Conservation (phyloP, 2,329 filamentous ascomycete genomes). For the Fusarium begoniae region DNA sequence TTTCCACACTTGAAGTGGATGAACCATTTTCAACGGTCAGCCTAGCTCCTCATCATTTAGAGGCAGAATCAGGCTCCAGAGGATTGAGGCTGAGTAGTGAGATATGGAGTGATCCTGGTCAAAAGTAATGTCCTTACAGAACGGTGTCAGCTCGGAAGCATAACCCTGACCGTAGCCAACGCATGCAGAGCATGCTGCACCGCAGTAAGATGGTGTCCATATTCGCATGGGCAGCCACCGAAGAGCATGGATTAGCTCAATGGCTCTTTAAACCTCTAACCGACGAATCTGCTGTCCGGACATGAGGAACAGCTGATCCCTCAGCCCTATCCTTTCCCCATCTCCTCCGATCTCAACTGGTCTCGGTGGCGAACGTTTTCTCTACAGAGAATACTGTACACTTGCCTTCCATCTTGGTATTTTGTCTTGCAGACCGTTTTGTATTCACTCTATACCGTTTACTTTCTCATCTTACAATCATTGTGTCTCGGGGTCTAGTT, state of each 20-base stretch:
- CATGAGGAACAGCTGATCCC: conserved; percentile 33
- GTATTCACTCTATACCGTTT: background rate
- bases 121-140: background rate
- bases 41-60: background rate
- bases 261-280: background rate
- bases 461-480: background rate
- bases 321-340: conserved; percentile 35
- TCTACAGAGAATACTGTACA: conserved; percentile 3
- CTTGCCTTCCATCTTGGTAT: background rate
- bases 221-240: conserved; percentile 1
- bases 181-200: conserved; percentile 19
- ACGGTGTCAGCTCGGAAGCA: conserved; percentile 13
- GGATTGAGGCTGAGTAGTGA: conserved; percentile 29
- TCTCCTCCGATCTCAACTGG: conserved; percentile 6
- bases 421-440: conserved; percentile 21
- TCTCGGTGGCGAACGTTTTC: conserved; percentile 22
- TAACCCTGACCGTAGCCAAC: conserved; percentile 19
- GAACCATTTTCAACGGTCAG: background rate
- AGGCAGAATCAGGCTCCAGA: conserved; percentile 3
- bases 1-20: background rate
- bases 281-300: conserved; percentile 5
- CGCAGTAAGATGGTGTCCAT: conserved; percentile 23
- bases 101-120: conserved; percentile 8
- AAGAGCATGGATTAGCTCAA: conserved; percentile 10
- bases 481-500: background rate